These are phyloP conservation scores for Penicillium janthinellum DNA, from an alignment of 2,329 filamentous ascomycete species.

Conservation along the genomic window DNA sequence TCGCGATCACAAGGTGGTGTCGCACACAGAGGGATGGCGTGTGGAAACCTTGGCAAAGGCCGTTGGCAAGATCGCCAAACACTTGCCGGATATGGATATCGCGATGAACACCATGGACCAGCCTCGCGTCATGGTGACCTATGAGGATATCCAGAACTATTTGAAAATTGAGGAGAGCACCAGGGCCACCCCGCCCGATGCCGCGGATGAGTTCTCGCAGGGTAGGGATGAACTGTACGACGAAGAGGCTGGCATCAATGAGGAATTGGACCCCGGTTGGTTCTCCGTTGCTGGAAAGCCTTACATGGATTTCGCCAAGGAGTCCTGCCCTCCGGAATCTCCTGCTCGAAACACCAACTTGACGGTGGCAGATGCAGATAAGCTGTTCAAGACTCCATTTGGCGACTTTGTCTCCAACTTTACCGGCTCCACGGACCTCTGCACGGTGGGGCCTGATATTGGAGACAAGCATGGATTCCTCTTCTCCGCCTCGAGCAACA, in stretches of 20 bases:
- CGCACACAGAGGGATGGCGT: constrained; percentile 45
- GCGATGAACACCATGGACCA: constrained; percentile 68
- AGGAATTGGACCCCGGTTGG: constrained; percentile 51
- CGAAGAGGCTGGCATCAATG: constrained; percentile 9
- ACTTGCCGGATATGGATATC: constrained; percentile 67
- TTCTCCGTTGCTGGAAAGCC: constrained; percentile 46
- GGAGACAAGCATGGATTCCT: constrained; percentile 66
- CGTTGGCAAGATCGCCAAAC: constrained; percentile 54
- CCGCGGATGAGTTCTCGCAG: constrained; percentile 47
- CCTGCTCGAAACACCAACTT: constrained; percentile 56
- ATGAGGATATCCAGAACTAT: constrained; percentile 57
- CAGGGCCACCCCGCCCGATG: constrained; percentile 48
- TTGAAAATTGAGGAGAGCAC: constrained; percentile 52
- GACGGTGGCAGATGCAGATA: constrained; percentile 50
- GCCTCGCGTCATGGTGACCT: constrained; percentile 62
- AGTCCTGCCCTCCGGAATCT: constrained; percentile 60
- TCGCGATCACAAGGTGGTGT: constrained; percentile 37
- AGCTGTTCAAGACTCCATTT: constrained; percentile 51
- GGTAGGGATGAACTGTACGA: constrained; percentile 40
- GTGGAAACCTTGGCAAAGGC: constrained; percentile 47
- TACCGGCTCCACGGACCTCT: constrained; percentile 62
- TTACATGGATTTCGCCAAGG: constrained; percentile 63
- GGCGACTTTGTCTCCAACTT: constrained; percentile 66
- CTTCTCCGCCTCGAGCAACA: constrained; percentile 55
- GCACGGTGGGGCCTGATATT: constrained; percentile 66